Evolutionary conservation across 208 protist species (phyloP).

Genomic region (Herpetomonas samuelpessoai): DNA sequence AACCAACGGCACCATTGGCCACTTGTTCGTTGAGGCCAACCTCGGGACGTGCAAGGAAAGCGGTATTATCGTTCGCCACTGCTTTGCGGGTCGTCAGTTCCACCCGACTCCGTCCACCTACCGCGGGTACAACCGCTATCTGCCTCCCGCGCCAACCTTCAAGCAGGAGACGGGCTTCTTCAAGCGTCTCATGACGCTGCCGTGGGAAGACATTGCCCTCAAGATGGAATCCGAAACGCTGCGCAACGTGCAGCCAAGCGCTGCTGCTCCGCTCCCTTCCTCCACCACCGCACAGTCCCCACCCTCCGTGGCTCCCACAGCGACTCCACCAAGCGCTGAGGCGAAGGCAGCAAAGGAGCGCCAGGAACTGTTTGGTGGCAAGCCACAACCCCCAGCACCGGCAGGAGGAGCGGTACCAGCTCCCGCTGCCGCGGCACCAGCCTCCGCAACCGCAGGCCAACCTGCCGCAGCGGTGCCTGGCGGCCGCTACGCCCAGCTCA

Average conservation of each 20-base stretch:
- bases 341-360: neutral
- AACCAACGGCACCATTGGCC: slow-evolving; percentile 52
- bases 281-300: neutral
- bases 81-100: slow-evolving; percentile 31
- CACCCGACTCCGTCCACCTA: slow-evolving; percentile 56
- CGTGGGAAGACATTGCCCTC: slow-evolving; percentile 75
- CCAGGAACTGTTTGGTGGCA: slow-evolving; percentile 2
- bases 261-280: neutral
- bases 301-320: neutral
- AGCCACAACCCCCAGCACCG: no score
- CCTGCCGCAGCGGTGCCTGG: slow-evolving; percentile 14
- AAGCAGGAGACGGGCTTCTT: slow-evolving; percentile 84
- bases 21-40: slow-evolving; percentile 58
- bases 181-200: slow-evolving; percentile 76
- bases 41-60: slow-evolving; percentile 32
- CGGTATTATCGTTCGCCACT: slow-evolving; percentile 31
- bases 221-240: slow-evolving; percentile 73
- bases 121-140: slow-evolving; percentile 51
- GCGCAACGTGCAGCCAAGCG: slow-evolving; percentile 19
- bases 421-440: neutral
- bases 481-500: slow-evolving; percentile 72
- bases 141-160: slow-evolving; percentile 60
- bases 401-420: no score
- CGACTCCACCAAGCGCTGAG: neutral
- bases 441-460: slow-evolving; percentile 2